Percentiles rank a stretch among this genome's conserved stretches.
Evolutionary conservation across 2,329 filamentous ascomycete species (phyloP).

Genomic region (Trichophyton rubrum): DNA sequence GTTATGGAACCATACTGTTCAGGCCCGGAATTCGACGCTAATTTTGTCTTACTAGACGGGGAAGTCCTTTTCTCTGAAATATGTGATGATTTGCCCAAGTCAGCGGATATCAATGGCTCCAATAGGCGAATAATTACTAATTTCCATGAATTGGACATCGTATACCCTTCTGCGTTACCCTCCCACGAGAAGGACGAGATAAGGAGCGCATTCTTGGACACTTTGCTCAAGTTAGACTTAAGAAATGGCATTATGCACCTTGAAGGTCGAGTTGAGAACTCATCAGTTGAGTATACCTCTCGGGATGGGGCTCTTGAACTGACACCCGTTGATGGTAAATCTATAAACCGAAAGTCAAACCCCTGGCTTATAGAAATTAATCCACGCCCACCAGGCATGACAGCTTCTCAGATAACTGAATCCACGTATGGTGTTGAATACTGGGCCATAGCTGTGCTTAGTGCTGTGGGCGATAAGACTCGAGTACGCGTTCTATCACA

Average conservation of each 20-base stretch:
- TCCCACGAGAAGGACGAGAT: not conserved
- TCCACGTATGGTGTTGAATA: constrained; percentile 19
- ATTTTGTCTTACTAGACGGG: constrained; percentile 30
- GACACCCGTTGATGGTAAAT: not conserved
- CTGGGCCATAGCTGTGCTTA: constrained; percentile 3
- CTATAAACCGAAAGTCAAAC: not conserved
- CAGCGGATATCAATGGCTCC: not conserved
- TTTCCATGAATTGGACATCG: not conserved
- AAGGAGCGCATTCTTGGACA: not conserved
- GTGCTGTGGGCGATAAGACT: not conserved
- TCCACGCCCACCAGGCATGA: constrained; percentile 16
- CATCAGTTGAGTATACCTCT: not conserved
- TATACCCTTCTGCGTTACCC: not conserved
- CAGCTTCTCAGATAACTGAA: constrained; percentile 5
- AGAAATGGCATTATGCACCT: constrained; percentile 4
- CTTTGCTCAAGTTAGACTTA: not conserved
- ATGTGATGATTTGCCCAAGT: constrained; percentile 29
- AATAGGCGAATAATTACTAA: not conserved
- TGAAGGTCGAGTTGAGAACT: constrained; percentile 4
- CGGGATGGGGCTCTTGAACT: not conserved
- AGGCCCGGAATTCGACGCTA: constrained; percentile 34
- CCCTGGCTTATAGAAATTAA: constrained; percentile 20
- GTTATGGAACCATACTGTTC: constrained; percentile 31
- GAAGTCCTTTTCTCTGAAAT: constrained; percentile 32
- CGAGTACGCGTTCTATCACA: constrained; percentile 14